A percentile compares a stretch with the other conserved stretches of the same genome.
Evolutionary conservation across 2,329 filamentous ascomycete genomes (phyloP).

Genomic region (Apiospora hydei): DNA sequence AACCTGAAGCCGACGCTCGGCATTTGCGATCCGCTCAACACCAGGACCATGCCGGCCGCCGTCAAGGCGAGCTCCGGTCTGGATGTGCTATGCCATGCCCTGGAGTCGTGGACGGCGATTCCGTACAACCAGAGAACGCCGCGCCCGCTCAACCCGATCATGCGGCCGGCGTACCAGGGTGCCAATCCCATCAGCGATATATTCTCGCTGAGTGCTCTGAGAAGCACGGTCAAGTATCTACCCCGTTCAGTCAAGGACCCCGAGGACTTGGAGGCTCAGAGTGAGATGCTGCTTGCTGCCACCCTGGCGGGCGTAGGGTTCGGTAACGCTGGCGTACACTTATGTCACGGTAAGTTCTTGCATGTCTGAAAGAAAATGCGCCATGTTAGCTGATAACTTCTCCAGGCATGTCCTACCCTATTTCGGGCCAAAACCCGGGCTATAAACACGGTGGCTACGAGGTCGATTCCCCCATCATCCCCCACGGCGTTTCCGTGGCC

Average conservation of each 20-base stretch:
- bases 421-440: slow-evolving; percentile 91
- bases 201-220: slow-evolving; percentile 87
- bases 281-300: slow-evolving; percentile 92
- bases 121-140: slow-evolving; percentile 88
- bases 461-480: slow-evolving; percentile 80
- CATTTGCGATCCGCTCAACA: slow-evolving; percentile 87
- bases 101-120: slow-evolving; percentile 98
- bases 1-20: slow-evolving; percentile 95
- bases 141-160: slow-evolving; percentile 85
- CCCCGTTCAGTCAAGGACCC: slow-evolving; percentile 87
- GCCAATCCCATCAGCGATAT: slow-evolving; percentile 98
- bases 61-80: slow-evolving; percentile 92
- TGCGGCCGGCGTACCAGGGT: slow-evolving; percentile 93
- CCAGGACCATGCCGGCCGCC: slow-evolving; percentile 91
- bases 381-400: slow-evolving; percentile 24
- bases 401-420: slow-evolving; percentile 92
- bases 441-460: slow-evolving; percentile 91
- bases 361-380: not conserved
- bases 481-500: slow-evolving; percentile 93
- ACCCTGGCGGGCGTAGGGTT: slow-evolving; percentile 96
- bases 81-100: slow-evolving; percentile 92
- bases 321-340: slow-evolving; percentile 95
- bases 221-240: slow-evolving; percentile 87
- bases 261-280: slow-evolving; percentile 91
- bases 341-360: slow-evolving; percentile 62